These are phyloP conservation scores for Cryphonectria radicalis DNA, from an alignment of 2,329 filamentous ascomycete species.

Conservation along the genomic window DNA sequence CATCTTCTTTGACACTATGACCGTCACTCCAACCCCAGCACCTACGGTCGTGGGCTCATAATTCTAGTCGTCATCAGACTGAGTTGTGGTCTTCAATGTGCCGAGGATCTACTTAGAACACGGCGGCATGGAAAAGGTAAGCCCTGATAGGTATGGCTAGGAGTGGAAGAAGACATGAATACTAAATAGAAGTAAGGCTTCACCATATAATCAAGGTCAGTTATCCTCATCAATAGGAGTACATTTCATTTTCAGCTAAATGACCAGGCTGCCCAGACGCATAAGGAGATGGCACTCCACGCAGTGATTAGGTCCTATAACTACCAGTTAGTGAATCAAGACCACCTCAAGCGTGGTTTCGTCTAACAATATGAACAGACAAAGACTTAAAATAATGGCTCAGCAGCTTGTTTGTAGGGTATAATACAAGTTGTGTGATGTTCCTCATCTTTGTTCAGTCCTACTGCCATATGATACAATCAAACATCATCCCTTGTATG, in stretches of 20 bases:
- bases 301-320: neutral
- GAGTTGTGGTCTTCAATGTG: neutral
- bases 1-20: neutral
- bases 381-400: too few species aligned
- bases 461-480: neutral
- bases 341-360: neutral
- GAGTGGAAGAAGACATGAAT: neutral
- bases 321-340: neutral
- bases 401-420: neutral
- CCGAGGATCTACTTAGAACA: neutral
- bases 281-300: neutral
- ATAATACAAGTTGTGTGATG: too few species aligned
- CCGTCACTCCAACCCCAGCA: neutral
- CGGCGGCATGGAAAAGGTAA: neutral
- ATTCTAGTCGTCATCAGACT: neutral
- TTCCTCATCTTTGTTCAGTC: neutral
- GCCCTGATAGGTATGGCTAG: neutral
- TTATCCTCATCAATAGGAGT: neutral
- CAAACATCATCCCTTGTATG: neutral
- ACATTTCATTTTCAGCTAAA: neutral
- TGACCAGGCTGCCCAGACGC: neutral
- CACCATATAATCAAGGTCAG: neutral
- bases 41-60: neutral
- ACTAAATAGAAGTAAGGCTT: neutral
- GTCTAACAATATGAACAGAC: neutral